Evolutionary conservation across 192 early-diverging fungal genomes (phyloP), one percentile per base, ranked within the genome.

Genomic region (Phlyctochytrium bullatum): DNA sequence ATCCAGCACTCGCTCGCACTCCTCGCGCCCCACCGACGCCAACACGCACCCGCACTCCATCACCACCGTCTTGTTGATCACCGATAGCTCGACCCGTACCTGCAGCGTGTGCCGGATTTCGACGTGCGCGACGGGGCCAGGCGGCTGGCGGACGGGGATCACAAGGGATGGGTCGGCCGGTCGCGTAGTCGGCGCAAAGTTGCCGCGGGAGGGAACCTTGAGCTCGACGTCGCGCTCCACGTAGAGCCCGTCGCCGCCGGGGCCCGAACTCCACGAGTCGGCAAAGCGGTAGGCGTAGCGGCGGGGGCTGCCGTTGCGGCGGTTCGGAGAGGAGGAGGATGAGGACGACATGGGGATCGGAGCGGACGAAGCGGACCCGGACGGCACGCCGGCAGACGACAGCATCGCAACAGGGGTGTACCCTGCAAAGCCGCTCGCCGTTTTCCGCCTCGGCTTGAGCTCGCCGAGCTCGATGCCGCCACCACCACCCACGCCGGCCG

Each of bases 221-320:
- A 84, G 58, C 4, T 51, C 34, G 17, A 34, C 67, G 52, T 77
- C 71, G 30, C 64, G 34, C 57, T 84, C 77, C 28, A 63, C 73
- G 62, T 80, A 81, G 1, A 84, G 66, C 2, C 82, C 82, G 64
- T 84, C 82, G 17, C 76, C 76, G 20, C 75, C 77, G 4, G 70
- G 72, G 23, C 68, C 59, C 10, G 63, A 36, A 24, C 50, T 40
- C 64, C 76, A 71, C 65, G 34, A 73, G 68, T 47, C 78, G 34
- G 47, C 24, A 47, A 71, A 75, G 66, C 25, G 62, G 59, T 31
- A 35, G 4, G 25, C 34, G 36, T 24, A 20, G 36, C 34, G 62
- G 3, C 62, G 16, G 36, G 4, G 47, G 4, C 59, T 25, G 31
- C 24, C 16, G 23, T 12, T 10, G 34, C 62, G 20, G 54, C 54